Evolutionary conservation across 352 stramenopile genomes (phyloP), one percentile per base, ranked within the genome.

Genomic region (Phytophthora pseudosyringae): DNA sequence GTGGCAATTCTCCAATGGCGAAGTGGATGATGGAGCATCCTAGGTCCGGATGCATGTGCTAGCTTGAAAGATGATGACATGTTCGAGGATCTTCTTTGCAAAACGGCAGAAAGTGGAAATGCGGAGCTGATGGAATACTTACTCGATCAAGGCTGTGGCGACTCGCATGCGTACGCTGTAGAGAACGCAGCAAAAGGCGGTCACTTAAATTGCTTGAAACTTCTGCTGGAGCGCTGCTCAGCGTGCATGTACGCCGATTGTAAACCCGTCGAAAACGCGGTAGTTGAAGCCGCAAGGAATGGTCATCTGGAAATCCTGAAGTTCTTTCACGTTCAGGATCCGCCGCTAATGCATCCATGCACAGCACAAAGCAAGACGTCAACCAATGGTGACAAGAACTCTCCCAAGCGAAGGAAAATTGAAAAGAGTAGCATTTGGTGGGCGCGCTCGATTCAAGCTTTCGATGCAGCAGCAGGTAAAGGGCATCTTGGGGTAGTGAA

Each of bases 271-370:
- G 39, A 45, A 18, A 28, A 18, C 12, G 39, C 39, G 16, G 39
- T 45, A 45, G 39, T 45, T 28, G 39, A 45, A 45, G 39, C 39
- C 13, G 39, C 39, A 45, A 8, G 9, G 39, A 45, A 45, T 45
- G 39, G 39, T 13, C 39, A 45, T 12, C 7, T 45, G 39, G 16
- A 45, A 15, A 26, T 45, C 3, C 16, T 45, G 15, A 26, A 45
- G 39, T 28, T 45, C 16, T 26, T 45, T 8, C 39, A 45, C n/a
- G 39, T 45, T 28, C 16, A 28, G 18, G 39, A 45, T 11, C 39
- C 39, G 5, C 39, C 16, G 9, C 26, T 45, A n/a, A 45, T 45
- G 39, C 39, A 45, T 45, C 39, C 39, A 45, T 45, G 39, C n/a
- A 45, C 39, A 12, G 39, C 16, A 29, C 39, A 13, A 4, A n/a